These are phyloP conservation scores for Aspergillus asperescens DNA, from an alignment of 495 filamentous ascomycete species.

Conservation along the genomic window DNA sequence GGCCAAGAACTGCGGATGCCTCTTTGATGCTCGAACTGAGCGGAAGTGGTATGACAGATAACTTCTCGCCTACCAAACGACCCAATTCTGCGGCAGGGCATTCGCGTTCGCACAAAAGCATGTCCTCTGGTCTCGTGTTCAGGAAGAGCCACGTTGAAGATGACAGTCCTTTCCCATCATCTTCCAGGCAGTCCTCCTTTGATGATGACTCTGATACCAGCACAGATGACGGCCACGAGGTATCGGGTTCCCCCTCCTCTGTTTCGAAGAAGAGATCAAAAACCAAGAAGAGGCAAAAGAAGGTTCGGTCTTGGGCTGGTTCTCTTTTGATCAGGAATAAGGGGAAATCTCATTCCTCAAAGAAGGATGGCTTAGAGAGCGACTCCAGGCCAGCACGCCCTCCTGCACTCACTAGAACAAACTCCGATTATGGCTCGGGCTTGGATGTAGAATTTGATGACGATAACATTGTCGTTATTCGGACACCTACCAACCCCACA, in stretches of 20 bases:
- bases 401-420: slow-evolving; percentile 38
- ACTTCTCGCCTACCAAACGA: slow-evolving; percentile 26
- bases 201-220: slow-evolving; percentile 32
- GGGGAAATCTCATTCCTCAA: slow-evolving; percentile 41
- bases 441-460: slow-evolving; percentile 51
- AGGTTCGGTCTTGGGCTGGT: slow-evolving; percentile 76
- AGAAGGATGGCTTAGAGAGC: slow-evolving; percentile 23
- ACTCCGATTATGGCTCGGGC: slow-evolving; percentile 38
- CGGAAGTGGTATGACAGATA: slow-evolving; percentile 11
- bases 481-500: slow-evolving; percentile 38
- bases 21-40: slow-evolving; percentile 36
- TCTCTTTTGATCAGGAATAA: slow-evolving; percentile 66
- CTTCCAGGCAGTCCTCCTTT: slow-evolving; percentile 29
- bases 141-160: slow-evolving; percentile 18
- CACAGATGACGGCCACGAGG: slow-evolving; percentile 20
- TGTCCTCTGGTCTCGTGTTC: slow-evolving; percentile 27
- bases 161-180: slow-evolving; percentile 25
- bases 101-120: slow-evolving; percentile 33
- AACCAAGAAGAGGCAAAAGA: slow-evolving; percentile 69
- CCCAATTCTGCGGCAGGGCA: slow-evolving; percentile 35
- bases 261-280: slow-evolving; percentile 29
- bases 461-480: slow-evolving; percentile 48
- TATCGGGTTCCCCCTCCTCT: slow-evolving; percentile 14
- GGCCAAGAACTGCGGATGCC: slow-evolving; percentile 52
- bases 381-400: slow-evolving; percentile 39